Evolutionary conservation across 768 basidiomycete genomes (phyloP).

Genomic region (Rhodocollybia butyracea): DNA sequence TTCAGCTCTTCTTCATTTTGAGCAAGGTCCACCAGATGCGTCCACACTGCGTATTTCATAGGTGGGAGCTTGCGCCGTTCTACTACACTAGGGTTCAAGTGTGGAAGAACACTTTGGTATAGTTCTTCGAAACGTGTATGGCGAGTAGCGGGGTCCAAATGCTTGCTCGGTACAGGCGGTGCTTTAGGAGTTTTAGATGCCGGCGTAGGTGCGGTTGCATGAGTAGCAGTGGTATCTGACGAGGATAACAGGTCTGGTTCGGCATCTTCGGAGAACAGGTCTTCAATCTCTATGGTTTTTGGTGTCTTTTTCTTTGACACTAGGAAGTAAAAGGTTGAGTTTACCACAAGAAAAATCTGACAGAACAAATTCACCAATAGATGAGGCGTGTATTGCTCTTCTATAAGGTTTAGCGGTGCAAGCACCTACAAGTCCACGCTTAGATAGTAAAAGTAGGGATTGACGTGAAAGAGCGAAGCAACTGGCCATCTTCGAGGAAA

Average conservation of each 20-base stretch:
- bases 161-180: not conserved
- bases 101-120: not conserved
- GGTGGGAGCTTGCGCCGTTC: conserved; percentile 9
- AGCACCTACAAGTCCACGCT: not conserved
- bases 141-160: not conserved
- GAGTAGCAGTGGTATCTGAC: not conserved
- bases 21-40: conserved; percentile 37
- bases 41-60: conserved; percentile 33
- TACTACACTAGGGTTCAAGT: not conserved
- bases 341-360: not conserved
- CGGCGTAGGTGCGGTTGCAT: not conserved
- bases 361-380: not conserved
- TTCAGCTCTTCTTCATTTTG: conserved; percentile 33
- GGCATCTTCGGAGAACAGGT: not conserved
- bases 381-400: conserved; percentile 1
- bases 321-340: not conserved
- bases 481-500: not conserved
- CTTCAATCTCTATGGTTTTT: conserved; percentile 3
- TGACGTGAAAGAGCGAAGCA: not conserved
- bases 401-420: not conserved
- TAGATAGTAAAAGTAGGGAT: not conserved
- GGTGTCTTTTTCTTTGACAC: not conserved
- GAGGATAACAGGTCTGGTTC: not conserved
- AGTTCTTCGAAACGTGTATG: conserved; percentile 5
- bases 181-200: not conserved